Evolutionary conservation across 2,329 filamentous ascomycete genomes (phyloP).

Genomic region (Gaeumannomyces tritici): DNA sequence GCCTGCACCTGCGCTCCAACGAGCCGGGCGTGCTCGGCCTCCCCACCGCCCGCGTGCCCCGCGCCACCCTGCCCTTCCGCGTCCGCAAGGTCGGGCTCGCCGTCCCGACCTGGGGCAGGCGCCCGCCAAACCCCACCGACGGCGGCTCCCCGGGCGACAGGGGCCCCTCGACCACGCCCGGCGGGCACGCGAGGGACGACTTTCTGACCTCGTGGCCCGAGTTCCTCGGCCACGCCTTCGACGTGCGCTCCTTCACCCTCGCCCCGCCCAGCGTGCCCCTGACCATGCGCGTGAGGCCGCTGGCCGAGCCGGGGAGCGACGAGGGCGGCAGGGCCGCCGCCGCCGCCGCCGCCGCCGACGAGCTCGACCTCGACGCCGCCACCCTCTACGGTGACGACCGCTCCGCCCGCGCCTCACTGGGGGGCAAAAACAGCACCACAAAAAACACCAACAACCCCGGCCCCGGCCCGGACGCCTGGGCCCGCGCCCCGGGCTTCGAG

Average conservation of each 20-base stretch:
- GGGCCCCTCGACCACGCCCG: neutral
- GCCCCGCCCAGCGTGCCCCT: constrained; percentile 27
- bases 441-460: neutral
- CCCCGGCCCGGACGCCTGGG: neutral
- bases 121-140: constrained; percentile 20
- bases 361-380: neutral
- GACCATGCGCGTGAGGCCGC: constrained; percentile 6
- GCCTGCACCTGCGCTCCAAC: constrained; percentile 29
- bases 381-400: neutral
- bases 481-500: no score
- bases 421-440: no score
- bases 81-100: constrained; percentile 14
- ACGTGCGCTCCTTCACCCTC: constrained; percentile 39
- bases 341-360: no score
- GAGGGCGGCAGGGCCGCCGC: no score
- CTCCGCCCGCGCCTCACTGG: neutral
- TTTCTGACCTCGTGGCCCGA: neutral
- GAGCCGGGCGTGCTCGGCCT: constrained; percentile 8
- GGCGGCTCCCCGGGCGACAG: constrained; percentile 8
- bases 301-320: constrained; percentile 12
- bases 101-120: constrained; percentile 21
- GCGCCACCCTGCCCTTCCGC: constrained; percentile 19
- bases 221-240: constrained; percentile 17
- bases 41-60: constrained; percentile 22
- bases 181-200: neutral